A percentile compares a stretch with the other conserved stretches of the same genome.
Conservation (phyloP, 208 protist species). For the Histomonas meleagridis region DNA sequence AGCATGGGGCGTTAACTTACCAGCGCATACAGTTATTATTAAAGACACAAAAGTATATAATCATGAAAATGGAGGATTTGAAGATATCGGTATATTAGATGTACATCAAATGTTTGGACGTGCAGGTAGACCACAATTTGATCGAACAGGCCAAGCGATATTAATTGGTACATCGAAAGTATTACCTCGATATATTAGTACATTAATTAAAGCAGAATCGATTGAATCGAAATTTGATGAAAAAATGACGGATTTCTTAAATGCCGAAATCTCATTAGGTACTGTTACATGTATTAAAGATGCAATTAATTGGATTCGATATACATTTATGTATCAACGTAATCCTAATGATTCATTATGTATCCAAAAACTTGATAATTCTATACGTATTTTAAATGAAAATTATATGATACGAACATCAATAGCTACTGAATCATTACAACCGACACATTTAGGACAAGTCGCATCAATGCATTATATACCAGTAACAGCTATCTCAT, state of each 20-base stretch:
- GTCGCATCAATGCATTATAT: slow-evolving; percentile 95
- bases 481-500: slow-evolving; percentile 69
- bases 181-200: slow-evolving; percentile 87
- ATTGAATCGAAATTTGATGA: slow-evolving; percentile 91
- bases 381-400: background rate
- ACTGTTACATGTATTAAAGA: slow-evolving; percentile 75
- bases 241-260: slow-evolving; percentile 85
- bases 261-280: slow-evolving; percentile 92
- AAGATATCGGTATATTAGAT: slow-evolving; percentile 86
- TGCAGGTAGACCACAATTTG: slow-evolving; percentile 84
- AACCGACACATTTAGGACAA: slow-evolving; percentile 78
- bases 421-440: slow-evolving; percentile 59
- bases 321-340: slow-evolving; percentile 91
- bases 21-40: slow-evolving; percentile 97
- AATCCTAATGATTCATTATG: slow-evolving; percentile 41
- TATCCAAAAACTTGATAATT: background rate
- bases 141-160: slow-evolving; percentile 76
- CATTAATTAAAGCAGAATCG: slow-evolving; percentile 92
- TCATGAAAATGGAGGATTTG: slow-evolving; percentile 76
- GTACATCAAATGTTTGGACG: slow-evolving; percentile 99
- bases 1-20: slow-evolving; percentile 99
- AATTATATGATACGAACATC: background rate
- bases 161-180: slow-evolving; percentile 82
- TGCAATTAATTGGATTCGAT: slow-evolving; percentile 87
- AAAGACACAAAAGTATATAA: slow-evolving; percentile 97